Conservation (phyloP, 2,329 filamentous ascomycete genomes). For the Diaporthe eres region DNA sequence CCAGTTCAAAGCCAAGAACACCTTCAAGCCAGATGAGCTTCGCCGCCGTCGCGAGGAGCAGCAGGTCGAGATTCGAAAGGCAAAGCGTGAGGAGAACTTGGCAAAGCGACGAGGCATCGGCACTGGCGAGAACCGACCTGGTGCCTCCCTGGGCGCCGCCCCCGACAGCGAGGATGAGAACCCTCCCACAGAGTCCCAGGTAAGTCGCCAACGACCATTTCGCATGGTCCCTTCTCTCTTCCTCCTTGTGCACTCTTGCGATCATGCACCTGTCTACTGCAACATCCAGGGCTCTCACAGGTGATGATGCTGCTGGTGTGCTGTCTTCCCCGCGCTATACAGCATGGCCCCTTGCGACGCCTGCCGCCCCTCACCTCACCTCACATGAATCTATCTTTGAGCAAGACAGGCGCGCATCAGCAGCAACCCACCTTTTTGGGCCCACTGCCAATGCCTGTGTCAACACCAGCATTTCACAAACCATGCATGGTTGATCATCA, state of each 20-base stretch:
- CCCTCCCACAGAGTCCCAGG: constrained; percentile 94
- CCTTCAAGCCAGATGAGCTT: constrained; percentile 99
- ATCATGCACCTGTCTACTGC: background rate
- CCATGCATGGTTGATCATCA: background rate
- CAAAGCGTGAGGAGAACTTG: constrained; percentile 98
- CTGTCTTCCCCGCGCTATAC: constrained; percentile 17
- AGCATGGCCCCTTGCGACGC: constrained; percentile 29
- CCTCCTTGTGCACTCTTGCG: constrained; percentile 3
- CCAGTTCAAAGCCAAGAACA: constrained; percentile 99
- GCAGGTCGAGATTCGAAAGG: constrained; percentile 98
- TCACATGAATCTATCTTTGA: constrained; percentile 23
- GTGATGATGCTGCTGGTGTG: background rate
- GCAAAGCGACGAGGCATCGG: constrained; percentile 97
- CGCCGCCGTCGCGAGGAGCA: constrained; percentile 98
- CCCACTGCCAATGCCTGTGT: constrained; percentile 26
- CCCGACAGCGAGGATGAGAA: constrained; percentile 98
- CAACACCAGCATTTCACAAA: constrained; percentile 29
- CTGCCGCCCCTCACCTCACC: constrained; percentile 37
- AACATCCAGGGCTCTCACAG: background rate
- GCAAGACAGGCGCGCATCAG: constrained; percentile 12
- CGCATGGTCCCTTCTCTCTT: constrained; percentile 41
- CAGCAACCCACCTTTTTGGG: constrained; percentile 35
- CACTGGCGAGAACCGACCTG: constrained; percentile 82
- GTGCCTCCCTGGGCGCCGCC: constrained; percentile 86
- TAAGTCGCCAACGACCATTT: constrained; percentile 60